Conservation (phyloP, 2,329 filamentous ascomycete species). For the Nemania sp. region DNA sequence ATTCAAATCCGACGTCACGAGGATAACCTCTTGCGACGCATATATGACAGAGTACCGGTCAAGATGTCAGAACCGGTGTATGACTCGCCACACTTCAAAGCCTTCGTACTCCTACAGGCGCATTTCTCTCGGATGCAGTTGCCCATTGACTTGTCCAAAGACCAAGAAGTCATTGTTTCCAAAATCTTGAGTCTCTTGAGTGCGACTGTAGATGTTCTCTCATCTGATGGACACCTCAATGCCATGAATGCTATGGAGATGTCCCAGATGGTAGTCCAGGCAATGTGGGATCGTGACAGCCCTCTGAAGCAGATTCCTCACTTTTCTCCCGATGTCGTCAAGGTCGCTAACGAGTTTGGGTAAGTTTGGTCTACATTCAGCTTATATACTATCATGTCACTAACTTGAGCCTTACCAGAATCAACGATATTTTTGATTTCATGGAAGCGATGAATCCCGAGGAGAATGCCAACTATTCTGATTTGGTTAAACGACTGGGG, state of each 20-base stretch:
- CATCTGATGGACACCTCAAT: conserved; percentile 93
- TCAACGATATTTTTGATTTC: conserved; percentile 96
- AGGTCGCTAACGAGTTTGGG: conserved; percentile 78
- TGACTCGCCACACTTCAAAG: conserved; percentile 97
- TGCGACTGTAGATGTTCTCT: conserved; percentile 92
- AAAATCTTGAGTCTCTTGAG: conserved; percentile 88
- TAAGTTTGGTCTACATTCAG: conserved; percentile 49
- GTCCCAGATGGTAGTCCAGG: conserved; percentile 98
- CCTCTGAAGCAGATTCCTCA: conserved; percentile 97
- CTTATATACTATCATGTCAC: conserved; percentile 6
- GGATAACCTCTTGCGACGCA: conserved; percentile 81
- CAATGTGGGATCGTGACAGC: conserved; percentile 98
- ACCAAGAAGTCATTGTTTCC: conserved; percentile 84
- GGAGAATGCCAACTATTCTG: conserved; percentile 81
- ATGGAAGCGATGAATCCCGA: conserved; percentile 98
- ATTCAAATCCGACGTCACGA: conserved; percentile 95
- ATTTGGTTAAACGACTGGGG: conserved; percentile 76
- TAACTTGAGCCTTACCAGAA: conserved; percentile 51
- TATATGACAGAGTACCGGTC: conserved; percentile 92
- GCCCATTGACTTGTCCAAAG: conserved; percentile 92
- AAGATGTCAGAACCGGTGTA: conserved; percentile 88
- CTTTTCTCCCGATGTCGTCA: conserved; percentile 82
- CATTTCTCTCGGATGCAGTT: conserved; percentile 98
- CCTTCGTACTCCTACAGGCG: conserved; percentile 94
- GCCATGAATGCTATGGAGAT: conserved; percentile 99